Evolutionary conservation across 2,329 filamentous ascomycete genomes (phyloP), one percentile per base, ranked within the genome.

Genomic region (Pestalotiopsis sp.): DNA sequence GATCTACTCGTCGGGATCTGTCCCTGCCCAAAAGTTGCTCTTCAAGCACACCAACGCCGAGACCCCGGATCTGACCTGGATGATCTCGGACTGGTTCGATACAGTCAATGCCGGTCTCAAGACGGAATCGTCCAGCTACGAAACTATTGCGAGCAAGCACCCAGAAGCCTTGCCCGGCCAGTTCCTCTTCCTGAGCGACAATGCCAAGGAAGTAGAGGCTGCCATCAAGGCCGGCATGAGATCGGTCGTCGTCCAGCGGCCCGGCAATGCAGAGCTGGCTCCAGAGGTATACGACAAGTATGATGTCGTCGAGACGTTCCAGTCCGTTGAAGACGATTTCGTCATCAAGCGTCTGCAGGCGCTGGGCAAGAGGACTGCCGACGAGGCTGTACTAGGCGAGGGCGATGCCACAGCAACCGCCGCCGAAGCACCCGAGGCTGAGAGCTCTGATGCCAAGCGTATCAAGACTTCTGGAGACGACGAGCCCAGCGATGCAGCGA

Each of bases 161-260:
- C 78, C 87, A 17, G 81, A 84, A 41, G 81, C 85, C 68, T 73
- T 82, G 64, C 78, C 85, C 20, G 79, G 78, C 12, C 83, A 87
- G 68, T 92, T 92, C 83, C 83, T 94, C n/a, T 96, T 96, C 78
- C 82, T 95, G 70, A 95, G 92, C 75, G 93, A 96, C 81, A 94
- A 94, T 76, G 85, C 93, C 60, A 88, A 87, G 76, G 90, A 92
- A 80, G 89, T 92, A 45, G 83, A 86, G 65, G 90, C 90, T 62
- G 90, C 90, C 57, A 83, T 84, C 70, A 81, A 80, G 68, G 87
- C 89, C 12, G 90, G 90, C n/a, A 89, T 92, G 87, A 83, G 85
- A 74, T 87, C 87, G 74, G 80, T 87, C 66, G 84, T 91, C 3
- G 88, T 92, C 68, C 81, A 86, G 68, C 86, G 93, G 68, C 90